A percentile compares a stretch with the other conserved stretches of the same genome.
Evolutionary conservation across 2,329 filamentous ascomycete genomes (phyloP).

Genomic region (Blastomyces parvus): DNA sequence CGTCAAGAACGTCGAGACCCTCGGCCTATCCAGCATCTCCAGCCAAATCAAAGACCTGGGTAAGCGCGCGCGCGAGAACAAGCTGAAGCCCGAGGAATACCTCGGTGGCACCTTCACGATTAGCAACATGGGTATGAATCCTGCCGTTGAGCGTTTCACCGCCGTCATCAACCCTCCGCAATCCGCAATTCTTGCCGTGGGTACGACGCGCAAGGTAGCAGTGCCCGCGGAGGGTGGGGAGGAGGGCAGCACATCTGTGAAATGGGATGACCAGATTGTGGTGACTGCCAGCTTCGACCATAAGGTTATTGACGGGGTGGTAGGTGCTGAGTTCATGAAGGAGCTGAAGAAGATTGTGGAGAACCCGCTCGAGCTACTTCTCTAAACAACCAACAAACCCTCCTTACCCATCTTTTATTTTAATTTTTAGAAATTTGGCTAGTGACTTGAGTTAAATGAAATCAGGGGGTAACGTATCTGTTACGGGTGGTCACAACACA

Average conservation of each 20-base stretch:
- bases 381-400: slow-evolving; percentile 47
- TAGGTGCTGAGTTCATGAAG: slow-evolving; percentile 92
- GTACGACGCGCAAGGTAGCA: slow-evolving; percentile 91
- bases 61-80: slow-evolving; percentile 90
- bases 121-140: slow-evolving; percentile 99
- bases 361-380: slow-evolving; percentile 88
- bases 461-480: background rate
- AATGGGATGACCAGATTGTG: slow-evolving; percentile 95
- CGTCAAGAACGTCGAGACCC: slow-evolving; percentile 76
- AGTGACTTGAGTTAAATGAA: slow-evolving; percentile 1
- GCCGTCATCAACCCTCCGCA: slow-evolving; percentile 99
- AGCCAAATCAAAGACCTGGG: slow-evolving; percentile 88
- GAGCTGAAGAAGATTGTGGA: slow-evolving; percentile 97
- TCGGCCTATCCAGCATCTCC: slow-evolving; percentile 83
- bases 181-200: slow-evolving; percentile 87
- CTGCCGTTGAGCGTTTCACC: slow-evolving; percentile 90
- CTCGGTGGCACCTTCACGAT: slow-evolving; percentile 98
- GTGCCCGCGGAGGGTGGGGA: slow-evolving; percentile 78
- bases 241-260: slow-evolving; percentile 50
- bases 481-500: background rate
- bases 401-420: background rate
- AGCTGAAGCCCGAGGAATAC: slow-evolving; percentile 99
- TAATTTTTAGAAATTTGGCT: slow-evolving; percentile 7
- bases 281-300: slow-evolving; percentile 96
- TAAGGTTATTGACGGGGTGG: slow-evolving; percentile 94